phyloP scores from a whole-genome alignment of 2,329 filamentous ascomycete species.

The Cadophora gregata region DNA sequence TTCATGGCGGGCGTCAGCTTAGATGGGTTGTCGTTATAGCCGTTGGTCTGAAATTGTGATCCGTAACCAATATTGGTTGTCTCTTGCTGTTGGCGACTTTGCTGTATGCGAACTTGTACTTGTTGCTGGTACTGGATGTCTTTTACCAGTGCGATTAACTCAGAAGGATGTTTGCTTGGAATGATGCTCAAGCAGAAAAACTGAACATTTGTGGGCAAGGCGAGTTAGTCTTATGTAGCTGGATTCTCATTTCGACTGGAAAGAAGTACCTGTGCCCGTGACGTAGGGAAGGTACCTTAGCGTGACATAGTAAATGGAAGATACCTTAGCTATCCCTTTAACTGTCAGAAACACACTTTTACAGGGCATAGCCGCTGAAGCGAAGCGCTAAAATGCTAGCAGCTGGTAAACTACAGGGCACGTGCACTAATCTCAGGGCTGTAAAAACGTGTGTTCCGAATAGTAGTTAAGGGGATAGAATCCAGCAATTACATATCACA shows the following conservation, averaged over 20 bases:
- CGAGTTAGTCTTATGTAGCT: constrained; percentile 20
- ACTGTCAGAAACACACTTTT: too few species aligned
- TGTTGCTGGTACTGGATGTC: constrained; percentile 25
- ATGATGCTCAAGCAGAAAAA: constrained; percentile 26
- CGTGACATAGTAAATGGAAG: too few species aligned
- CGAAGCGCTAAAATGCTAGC: too few species aligned
- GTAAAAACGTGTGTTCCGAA: too few species aligned
- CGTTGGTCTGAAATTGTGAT: constrained; percentile 26
- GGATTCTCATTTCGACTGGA: constrained; percentile 25
- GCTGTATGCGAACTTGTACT: constrained; percentile 25
- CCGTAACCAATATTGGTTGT: constrained; percentile 24
- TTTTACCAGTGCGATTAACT: constrained; percentile 25
- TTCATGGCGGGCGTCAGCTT: constrained; percentile 24
- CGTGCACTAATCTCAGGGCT: too few species aligned
- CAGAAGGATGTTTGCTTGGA: constrained; percentile 27
- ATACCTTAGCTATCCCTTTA: too few species aligned
- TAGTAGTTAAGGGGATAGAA: too few species aligned
- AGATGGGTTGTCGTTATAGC: constrained; percentile 23
- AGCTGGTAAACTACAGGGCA: too few species aligned
- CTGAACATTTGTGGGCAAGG: constrained; percentile 25
- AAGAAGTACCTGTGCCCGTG: constrained; percentile 11
- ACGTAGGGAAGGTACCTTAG: constrained; percentile 1
- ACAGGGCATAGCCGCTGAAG: too few species aligned
- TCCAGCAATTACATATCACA: too few species aligned
- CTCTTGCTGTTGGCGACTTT: constrained; percentile 28